Conservation (phyloP, 1,284 basidiomycete species). For the Ganoderma multipileum region DNA sequence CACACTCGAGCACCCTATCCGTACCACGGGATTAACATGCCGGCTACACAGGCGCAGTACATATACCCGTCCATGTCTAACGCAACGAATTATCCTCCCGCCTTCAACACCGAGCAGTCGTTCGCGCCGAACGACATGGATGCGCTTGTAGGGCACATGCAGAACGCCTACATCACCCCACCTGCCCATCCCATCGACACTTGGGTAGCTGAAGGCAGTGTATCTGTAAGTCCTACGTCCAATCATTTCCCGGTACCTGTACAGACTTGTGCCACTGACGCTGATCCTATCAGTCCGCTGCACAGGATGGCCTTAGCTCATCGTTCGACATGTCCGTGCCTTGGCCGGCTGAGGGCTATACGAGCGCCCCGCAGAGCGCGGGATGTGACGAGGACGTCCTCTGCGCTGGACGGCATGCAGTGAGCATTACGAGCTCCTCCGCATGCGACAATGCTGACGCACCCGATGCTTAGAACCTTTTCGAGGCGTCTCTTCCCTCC, state of each 20-base stretch:
- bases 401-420: neutral
- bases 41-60: neutral
- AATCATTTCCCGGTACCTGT: too few relatives aligned
- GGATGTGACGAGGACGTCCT: neutral
- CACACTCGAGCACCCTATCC: neutral
- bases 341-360: neutral
- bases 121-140: neutral
- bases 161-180: neutral
- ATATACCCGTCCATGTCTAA: neutral
- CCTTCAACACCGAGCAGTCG: neutral
- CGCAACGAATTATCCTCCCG: too few relatives aligned
- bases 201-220: neutral
- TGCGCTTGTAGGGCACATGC: neutral
- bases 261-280: neutral
- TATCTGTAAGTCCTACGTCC: neutral
- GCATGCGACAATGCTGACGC: neutral
- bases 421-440: neutral
- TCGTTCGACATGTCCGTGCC: neutral
- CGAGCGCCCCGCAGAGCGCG: neutral
- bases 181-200: neutral
- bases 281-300: neutral
- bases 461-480: neutral
- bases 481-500: neutral
- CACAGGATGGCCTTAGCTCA: neutral
- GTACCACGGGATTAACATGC: neutral